phyloP scores from a whole-genome alignment of 1,284 basidiomycete genomes.

The Ustilago crameri region DNA sequence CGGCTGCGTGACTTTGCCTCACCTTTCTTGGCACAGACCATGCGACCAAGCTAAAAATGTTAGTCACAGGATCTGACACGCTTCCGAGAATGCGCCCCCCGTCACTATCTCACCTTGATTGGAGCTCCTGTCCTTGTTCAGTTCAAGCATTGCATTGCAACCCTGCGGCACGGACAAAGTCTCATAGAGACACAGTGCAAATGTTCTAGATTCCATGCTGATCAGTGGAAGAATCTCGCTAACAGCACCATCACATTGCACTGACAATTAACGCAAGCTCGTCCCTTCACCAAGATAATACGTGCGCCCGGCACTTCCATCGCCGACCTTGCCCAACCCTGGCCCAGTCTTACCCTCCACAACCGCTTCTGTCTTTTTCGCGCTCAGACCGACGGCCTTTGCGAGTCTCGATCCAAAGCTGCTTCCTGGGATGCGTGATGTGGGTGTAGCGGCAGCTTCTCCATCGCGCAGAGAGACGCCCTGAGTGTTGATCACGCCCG shows the following conservation, averaged over 20 bases:
- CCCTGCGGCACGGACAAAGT: too few species aligned
- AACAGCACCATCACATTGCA: too few species aligned
- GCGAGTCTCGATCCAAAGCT: constrained; percentile 41
- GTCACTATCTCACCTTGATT: too few species aligned
- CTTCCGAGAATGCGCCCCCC: too few species aligned
- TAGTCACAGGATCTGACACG: background rate
- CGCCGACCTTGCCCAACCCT: constrained; percentile 33
- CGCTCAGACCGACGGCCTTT: constrained; percentile 27
- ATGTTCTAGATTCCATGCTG: too few species aligned
- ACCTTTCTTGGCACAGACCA: constrained; percentile 1
- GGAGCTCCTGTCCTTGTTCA: too few species aligned
- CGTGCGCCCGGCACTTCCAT: constrained; percentile 33
- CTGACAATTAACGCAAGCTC: constrained; percentile 29
- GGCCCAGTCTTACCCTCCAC: constrained; percentile 41
- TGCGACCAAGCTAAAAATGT: background rate
- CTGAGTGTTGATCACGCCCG: constrained; percentile 46
- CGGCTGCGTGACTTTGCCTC: too few species aligned
- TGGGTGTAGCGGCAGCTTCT: background rate
- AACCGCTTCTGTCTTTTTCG: constrained; percentile 31
- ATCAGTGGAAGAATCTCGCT: too few species aligned
- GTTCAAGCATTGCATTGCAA: too few species aligned
- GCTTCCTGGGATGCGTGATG: constrained; percentile 27
- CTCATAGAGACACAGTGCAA: too few species aligned
- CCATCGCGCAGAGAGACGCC: constrained; percentile 41
- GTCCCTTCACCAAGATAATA: constrained; percentile 51